Evolutionary conservation across 2,329 filamentous ascomycete genomes (phyloP).

Genomic region (Xylariaceae sp.): DNA sequence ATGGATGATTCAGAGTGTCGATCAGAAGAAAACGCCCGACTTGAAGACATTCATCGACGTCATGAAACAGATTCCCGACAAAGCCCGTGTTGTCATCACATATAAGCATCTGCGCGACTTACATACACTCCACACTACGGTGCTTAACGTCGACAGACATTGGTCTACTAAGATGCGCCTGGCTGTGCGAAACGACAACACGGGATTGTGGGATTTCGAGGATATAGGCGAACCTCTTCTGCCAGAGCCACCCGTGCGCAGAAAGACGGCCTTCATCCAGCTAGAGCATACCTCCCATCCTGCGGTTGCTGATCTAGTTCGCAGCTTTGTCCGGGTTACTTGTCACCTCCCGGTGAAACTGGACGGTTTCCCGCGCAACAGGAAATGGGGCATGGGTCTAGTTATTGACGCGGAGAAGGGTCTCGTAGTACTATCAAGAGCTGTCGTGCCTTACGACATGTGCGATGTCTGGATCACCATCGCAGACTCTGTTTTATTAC

Average conservation of each 20-base stretch:
- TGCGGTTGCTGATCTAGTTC: constrained; percentile 86
- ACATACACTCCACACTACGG: constrained; percentile 88
- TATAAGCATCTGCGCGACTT: constrained; percentile 95
- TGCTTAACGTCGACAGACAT: constrained; percentile 88
- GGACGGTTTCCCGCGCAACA: constrained; percentile 92
- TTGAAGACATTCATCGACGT: constrained; percentile 86
- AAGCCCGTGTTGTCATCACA: constrained; percentile 80
- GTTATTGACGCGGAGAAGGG: constrained; percentile 98
- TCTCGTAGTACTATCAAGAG: constrained; percentile 86
- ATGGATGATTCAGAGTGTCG: constrained; percentile 88
- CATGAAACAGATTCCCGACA: constrained; percentile 78
- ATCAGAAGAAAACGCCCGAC: constrained; percentile 86
- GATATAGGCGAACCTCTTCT: constrained; percentile 79
- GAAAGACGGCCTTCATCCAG: constrained; percentile 85
- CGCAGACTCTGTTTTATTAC: constrained; percentile 90
- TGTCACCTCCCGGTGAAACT: constrained; percentile 94
- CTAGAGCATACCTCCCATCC: constrained; percentile 83
- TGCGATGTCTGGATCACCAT: constrained; percentile 96
- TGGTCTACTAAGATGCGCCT: constrained; percentile 95
- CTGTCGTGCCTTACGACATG: constrained; percentile 91
- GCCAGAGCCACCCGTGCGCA: constrained; percentile 63
- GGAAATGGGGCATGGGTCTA: constrained; percentile 90
- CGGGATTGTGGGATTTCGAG: constrained; percentile 90
- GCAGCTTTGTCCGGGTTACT: constrained; percentile 89
- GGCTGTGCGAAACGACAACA: constrained; percentile 81